Base-by-base conservation (phyloP, 345 rosid genomes). In the Tarenaya hassleriana region DNA sequence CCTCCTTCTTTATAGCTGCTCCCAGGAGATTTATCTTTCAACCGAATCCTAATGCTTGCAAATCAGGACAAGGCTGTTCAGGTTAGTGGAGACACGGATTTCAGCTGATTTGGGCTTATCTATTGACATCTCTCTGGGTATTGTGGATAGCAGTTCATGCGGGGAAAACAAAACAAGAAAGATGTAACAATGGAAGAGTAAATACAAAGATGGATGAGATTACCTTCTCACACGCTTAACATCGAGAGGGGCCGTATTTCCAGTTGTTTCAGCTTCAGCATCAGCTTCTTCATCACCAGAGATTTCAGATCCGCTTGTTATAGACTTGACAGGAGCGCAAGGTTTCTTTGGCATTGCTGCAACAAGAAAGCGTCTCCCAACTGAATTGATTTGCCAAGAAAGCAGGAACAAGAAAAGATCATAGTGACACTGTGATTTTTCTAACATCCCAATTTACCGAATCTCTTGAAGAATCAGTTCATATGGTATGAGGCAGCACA, bases 221-320 rank as follows among this genome's bases (percentile, higher is more conserved):
- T 70, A 88, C 98, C 98, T 92, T 72, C 86, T 74, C 24, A 78
- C 84, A 11, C 95, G 94, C 61, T 88, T 92, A 16, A 47, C 86
- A 77, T 78, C 77, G 59, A 74, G 34, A 52, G 94, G 98, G 54
- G 63, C 78, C 80, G 56, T 64, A 73, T 74, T 80, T 50, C 73
- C 80, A 27, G 71, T 76, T 14, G 69, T 79, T 66, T 68, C 89
- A 15, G 76, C 79, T 63, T 85, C 95, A 66, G 78, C 95, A 43
- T 82, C 97, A 41, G 71, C 61, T 49, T 85, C 96, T 48, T 88
- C 95, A 18, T 83, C 95, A 10, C 95, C 87, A 68, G 54, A 83
- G 11, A 85, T 83, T 60, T 95, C 86, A 52, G 94, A 92, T 7
- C 88, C 95, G 55, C 96, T 88, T 52, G 87, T 75, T 59, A 78